These are phyloP conservation scores for Pleurostoma richardsiae DNA, from an alignment of 2,329 filamentous ascomycete species.

Conservation along the genomic window DNA sequence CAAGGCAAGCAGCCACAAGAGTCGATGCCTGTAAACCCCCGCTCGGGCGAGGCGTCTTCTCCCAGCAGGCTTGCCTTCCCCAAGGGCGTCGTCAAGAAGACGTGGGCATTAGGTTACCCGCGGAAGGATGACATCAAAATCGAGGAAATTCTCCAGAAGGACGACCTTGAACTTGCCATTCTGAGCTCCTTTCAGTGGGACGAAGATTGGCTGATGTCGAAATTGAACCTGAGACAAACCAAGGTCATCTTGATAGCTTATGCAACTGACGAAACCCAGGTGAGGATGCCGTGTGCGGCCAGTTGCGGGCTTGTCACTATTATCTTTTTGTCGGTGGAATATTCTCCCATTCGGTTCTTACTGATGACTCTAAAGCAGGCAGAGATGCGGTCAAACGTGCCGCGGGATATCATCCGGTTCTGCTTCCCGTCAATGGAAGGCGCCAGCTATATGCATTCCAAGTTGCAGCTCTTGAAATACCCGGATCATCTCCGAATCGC, in stretches of 20 bases:
- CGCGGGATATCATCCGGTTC: slow-evolving; percentile 52
- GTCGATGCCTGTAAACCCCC: too few species aligned
- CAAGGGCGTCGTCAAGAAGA: slow-evolving; percentile 71
- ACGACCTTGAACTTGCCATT: slow-evolving; percentile 68
- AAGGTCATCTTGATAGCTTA: slow-evolving; percentile 58
- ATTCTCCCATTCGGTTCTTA: too few species aligned
- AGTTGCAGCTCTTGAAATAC: slow-evolving; percentile 86
- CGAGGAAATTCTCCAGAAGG: slow-evolving; percentile 76
- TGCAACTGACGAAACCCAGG: slow-evolving; percentile 46
- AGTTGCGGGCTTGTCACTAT: too few species aligned
- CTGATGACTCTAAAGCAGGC: slow-evolving; percentile 31
- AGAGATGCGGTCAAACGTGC: slow-evolving; percentile 42
- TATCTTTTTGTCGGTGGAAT: too few species aligned
- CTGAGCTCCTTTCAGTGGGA: slow-evolving; percentile 88
- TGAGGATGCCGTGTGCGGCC: slow-evolving; percentile 21
- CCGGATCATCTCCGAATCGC: slow-evolving; percentile 69
- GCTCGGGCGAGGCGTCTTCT: background rate
- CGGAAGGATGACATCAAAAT: slow-evolving; percentile 72
- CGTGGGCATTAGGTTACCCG: slow-evolving; percentile 63
- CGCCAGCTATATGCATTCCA: slow-evolving; percentile 83
- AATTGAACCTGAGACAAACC: slow-evolving; percentile 57
- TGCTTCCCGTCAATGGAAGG: slow-evolving; percentile 81
- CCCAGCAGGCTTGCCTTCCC: slow-evolving; percentile 34
- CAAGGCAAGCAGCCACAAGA: background rate
- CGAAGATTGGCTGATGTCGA: slow-evolving; percentile 70